Base-by-base conservation (phyloP, 495 filamentous ascomycete species). In the Xanthoparmelia taractica region DNA sequence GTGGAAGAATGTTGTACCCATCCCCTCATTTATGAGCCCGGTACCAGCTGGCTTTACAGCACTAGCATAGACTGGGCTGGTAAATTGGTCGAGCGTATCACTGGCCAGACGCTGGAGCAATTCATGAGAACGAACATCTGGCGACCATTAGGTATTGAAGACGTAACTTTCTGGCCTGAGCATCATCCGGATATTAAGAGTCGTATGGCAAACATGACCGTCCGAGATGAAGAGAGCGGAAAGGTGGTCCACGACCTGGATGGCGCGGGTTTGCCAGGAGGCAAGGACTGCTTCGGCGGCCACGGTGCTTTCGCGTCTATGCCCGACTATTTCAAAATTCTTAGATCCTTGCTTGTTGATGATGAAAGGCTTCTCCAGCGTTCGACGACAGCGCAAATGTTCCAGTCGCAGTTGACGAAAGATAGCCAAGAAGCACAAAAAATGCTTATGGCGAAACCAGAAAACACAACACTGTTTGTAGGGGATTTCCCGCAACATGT, bases 21-120 rank as follows among this genome's bases (percentile, higher is more conserved):
- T 25, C 80, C 80, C 12, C 73, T 83, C 8, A 47, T 71, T 17
- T 80, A 76, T 65, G 75, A 82, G 37, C 82, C 81, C 1, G 82
- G 82, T 3, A 70, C 70, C 4, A 68, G 71, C 20, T 85, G 76
- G 82, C 67, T 71, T 55, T 85, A 84, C 63, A 74, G 80, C 4
- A 63, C 70, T 1, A 72, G 77, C n/a, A 67, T 81, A 1, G 81
- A 84, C 67, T 83, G 81, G 80, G 79, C 79, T 0, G 78, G 81
- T 11, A 69, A 72, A 1, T 60, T 79, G 1, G 69, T 84, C 8
- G 73, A 77, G 52, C 69, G 75, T 2, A 71, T 79, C 2, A 76
- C 72, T 0, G 59, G 52, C 20, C 68, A 69, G 63, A 31, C 72
- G 68, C 3, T 66, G 84, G 31, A 75, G 17, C 70, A 79, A 25